These are phyloP conservation scores for Salix viminalis DNA, from an alignment of 345 rosid species.

Conservation along the genomic window DNA sequence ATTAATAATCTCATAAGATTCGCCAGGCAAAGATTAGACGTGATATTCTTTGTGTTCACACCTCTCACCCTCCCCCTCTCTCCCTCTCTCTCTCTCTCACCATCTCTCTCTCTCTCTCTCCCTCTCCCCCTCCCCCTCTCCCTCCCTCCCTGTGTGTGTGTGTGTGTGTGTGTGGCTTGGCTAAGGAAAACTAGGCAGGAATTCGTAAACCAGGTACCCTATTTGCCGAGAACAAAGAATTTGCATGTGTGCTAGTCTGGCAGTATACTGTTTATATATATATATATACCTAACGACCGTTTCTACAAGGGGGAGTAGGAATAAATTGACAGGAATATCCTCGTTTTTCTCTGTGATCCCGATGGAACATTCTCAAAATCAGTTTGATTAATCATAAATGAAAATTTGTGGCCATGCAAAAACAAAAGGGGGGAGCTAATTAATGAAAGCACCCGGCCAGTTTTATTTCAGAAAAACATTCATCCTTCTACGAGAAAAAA, in stretches of 20 bases:
- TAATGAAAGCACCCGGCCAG: background rate
- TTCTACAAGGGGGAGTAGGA: background rate
- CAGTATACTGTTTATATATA: background rate
- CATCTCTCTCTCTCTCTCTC: too few species aligned
- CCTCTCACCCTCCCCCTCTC: background rate
- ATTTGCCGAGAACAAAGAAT: background rate
- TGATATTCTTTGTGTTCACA: slow-evolving; percentile 1
- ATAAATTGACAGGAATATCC: background rate
- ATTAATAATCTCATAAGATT: slow-evolving; percentile 4
- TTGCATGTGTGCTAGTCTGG: background rate
- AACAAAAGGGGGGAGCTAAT: background rate
- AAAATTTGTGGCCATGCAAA: too few species aligned
- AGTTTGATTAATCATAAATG: background rate
- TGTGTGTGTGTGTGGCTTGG: slow-evolving; percentile 4
- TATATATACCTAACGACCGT: background rate
- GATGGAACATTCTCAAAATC: background rate
- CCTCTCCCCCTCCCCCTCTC: background rate
- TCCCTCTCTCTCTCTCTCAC: too few species aligned
- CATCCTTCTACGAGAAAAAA: background rate
- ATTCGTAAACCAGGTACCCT: background rate
- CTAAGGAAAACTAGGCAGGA: background rate
- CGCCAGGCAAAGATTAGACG: slow-evolving; percentile 5
- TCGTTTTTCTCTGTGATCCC: background rate
- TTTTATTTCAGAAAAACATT: background rate
- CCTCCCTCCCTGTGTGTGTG: background rate